Base-by-base conservation (phyloP, 1,284 basidiomycete genomes). In the Ceratobasidium theobromae region DNA sequence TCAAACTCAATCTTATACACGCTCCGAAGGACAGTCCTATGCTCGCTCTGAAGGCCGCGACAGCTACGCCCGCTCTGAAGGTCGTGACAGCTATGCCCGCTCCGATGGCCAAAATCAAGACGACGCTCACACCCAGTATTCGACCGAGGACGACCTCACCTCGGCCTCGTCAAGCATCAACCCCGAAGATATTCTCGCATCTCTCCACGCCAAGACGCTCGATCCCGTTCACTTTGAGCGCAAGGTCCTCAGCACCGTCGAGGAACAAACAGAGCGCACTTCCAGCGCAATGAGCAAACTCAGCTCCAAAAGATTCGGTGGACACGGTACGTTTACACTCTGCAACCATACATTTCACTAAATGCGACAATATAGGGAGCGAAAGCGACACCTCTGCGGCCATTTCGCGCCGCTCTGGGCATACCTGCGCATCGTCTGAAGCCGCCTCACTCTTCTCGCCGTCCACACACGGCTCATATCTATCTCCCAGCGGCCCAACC, bases 221-320 rank as follows among this genome's bases (percentile, higher is more conserved):
- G 77, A 73, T 69, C 74, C 69, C 71, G 74, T 72, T 72, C 74
- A 65, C 23, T 72, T 72, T 53, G 80, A 80, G 66, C 80, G 77
- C 33, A 75, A 79, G 41, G 70, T 76, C 21, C 76, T 87, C n/a
- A 86, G 84, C 71, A 82, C 79, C 14, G 86, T 87, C 67, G 80
- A 84, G 5, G 86, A 87, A 72, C 78, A 77, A 35, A 85, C 83
- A 0, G 85, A 86, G 76, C 82, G 70, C 40, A 67, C 75, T 21
- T 74, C 73, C 0, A 80, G 82, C 1, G 79, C 81, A 48, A 35
- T 64, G n/a, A 64, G 58, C 27, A 46, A 48, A 1, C 14, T 27
- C 14, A 64, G 58, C 21, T 51, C 58, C 4, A 8, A 25, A n/a
- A 46, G 25, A 12, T 41, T 46, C 23, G 55, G 14, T 16, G 27